Percentiles rank a stretch among this genome's conserved stretches.
Conservation (phyloP, 2,329 filamentous ascomycete species). For the Aspergillus unguis region DNA sequence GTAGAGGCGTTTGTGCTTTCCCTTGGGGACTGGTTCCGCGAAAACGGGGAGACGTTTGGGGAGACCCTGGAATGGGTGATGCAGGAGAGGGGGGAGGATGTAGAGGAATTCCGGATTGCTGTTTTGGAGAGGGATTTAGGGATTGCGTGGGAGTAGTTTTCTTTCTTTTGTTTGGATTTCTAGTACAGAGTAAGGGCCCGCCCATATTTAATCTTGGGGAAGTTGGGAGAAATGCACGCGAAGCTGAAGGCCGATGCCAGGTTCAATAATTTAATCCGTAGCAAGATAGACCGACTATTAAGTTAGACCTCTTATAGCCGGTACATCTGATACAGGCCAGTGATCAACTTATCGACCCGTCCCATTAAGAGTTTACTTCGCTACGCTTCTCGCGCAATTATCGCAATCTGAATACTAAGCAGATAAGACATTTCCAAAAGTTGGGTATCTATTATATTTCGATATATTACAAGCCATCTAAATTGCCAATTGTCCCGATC, state of each 20-base stretch:
- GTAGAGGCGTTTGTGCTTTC: constrained; percentile 54
- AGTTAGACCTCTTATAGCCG: too few species aligned
- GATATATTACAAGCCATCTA: constrained; percentile 7
- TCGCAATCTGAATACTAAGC: background rate
- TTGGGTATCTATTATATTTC: constrained; percentile 10
- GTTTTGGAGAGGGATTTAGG: constrained; percentile 33
- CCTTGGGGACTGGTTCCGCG: constrained; percentile 59
- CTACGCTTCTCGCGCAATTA: background rate
- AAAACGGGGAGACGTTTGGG: constrained; percentile 61
- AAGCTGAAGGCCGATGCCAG: too few species aligned
- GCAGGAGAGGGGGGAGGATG: constrained; percentile 52
- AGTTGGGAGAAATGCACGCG: too few species aligned
- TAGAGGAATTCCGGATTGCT: constrained; percentile 38
- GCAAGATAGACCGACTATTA: too few species aligned
- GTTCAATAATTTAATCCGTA: too few species aligned
- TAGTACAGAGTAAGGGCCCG: too few species aligned
- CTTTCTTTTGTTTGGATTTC: background rate
- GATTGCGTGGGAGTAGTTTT: constrained; percentile 23
- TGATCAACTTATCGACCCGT: too few species aligned
- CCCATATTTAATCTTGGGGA: too few species aligned
- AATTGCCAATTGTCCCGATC: constrained; percentile 3
- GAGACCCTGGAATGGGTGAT: constrained; percentile 59
- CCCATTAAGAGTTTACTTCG: background rate
- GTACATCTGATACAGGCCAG: too few species aligned
- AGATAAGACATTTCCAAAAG: background rate